phyloP scores from a whole-genome alignment of 805 yeast species.

The Barnettozyma populi region DNA sequence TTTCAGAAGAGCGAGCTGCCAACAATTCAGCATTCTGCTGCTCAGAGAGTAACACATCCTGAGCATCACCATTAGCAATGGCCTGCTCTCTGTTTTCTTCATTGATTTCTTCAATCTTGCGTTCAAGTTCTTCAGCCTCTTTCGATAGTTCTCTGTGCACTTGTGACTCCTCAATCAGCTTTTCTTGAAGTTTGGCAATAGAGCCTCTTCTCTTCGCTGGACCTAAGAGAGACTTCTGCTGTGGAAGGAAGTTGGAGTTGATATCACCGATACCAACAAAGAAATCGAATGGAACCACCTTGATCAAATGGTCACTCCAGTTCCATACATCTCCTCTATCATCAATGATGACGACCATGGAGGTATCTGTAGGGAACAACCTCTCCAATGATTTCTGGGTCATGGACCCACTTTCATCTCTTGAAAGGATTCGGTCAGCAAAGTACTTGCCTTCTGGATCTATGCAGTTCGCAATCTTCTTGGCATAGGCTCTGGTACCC shows the following conservation, averaged over 20 bases:
- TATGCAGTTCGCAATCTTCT: constrained; percentile 80
- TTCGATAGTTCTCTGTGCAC: constrained; percentile 22
- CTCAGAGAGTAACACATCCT: constrained; percentile 28
- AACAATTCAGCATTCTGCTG: constrained; percentile 28
- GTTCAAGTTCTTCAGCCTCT: constrained; percentile 27
- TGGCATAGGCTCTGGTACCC: constrained; percentile 95
- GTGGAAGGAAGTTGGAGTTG: constrained; percentile 86
- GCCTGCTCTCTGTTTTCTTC: constrained; percentile 28
- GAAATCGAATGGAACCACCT: constrained; percentile 92
- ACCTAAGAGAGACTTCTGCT: constrained; percentile 53
- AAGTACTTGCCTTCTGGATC: constrained; percentile 86
- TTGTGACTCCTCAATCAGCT: constrained; percentile 22
- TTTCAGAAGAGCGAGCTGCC: constrained; percentile 39
- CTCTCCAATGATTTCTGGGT: constrained; percentile 85
- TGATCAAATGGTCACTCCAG: constrained; percentile 87
- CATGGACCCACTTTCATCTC: constrained; percentile 92
- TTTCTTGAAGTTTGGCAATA: constrained; percentile 50
- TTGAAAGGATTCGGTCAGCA: constrained; percentile 84
- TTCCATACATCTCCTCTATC: constrained; percentile 99
- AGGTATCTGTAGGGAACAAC: constrained; percentile 90
- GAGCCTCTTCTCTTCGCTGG: constrained; percentile 60
- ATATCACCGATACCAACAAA: constrained; percentile 98
- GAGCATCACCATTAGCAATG: constrained; percentile 13
- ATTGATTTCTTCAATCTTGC: constrained; percentile 25
- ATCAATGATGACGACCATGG: constrained; percentile 94